phyloP scores from a whole-genome alignment of 331 rosid genomes.

The Quercus lobata region DNA sequence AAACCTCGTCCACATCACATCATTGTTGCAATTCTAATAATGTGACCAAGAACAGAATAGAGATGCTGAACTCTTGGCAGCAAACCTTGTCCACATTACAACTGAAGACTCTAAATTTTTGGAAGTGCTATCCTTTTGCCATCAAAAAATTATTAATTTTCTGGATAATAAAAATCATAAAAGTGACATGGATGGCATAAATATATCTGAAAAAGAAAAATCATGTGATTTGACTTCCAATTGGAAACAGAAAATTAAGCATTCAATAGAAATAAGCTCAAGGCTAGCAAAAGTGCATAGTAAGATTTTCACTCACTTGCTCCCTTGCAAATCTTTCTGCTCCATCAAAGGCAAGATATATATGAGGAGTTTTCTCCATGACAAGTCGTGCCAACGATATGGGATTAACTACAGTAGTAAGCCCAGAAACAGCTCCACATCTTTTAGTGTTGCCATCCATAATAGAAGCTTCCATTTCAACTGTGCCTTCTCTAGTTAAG shows the following conservation, averaged over 20 bases:
- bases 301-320: slow-evolving; percentile 42
- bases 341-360: slow-evolving; percentile 78
- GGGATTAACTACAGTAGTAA: slow-evolving; percentile 72
- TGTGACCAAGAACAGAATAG: neutral
- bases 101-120: neutral
- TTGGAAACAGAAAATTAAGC: neutral
- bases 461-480: slow-evolving; percentile 94
- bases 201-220: neutral
- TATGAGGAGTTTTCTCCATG: slow-evolving; percentile 84
- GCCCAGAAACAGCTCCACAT: slow-evolving; percentile 93
- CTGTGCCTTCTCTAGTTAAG: slow-evolving; percentile 54
- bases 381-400: slow-evolving; percentile 75
- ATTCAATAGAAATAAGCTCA: neutral
- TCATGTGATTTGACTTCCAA: neutral
- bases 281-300: too few relatives aligned
- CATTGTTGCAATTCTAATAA: neutral
- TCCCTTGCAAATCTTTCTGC: slow-evolving; percentile 81
- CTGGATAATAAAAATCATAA: too few relatives aligned
- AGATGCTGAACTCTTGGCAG: neutral
- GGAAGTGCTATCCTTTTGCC: neutral
- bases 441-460: slow-evolving; percentile 75
- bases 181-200: too few relatives aligned
- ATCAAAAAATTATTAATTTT: neutral
- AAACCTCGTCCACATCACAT: neutral
- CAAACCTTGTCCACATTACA: neutral